These are phyloP conservation scores for Lupinus albus DNA, from an alignment of 306 rosid species.

Conservation along the genomic window DNA sequence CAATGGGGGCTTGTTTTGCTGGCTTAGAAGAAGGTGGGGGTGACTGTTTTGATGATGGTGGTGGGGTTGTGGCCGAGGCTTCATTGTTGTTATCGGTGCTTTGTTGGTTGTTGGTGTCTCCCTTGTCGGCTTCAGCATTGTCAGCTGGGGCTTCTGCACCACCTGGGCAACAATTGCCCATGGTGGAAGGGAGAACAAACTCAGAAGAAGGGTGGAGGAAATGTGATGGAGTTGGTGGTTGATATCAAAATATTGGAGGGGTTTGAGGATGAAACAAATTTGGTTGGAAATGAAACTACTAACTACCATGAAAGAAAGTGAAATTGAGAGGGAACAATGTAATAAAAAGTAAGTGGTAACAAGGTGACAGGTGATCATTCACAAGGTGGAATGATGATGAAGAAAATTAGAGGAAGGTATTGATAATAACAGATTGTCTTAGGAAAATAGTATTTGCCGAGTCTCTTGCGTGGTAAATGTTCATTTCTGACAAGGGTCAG, in stretches of 20 bases:
- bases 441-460: constrained; percentile 41
- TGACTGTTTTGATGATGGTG: constrained; percentile 39
- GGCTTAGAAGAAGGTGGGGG: constrained; percentile 44
- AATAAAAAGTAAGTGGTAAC: constrained; percentile 36
- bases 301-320: constrained; percentile 10
- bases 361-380: constrained; percentile 30
- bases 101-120: constrained; percentile 35
- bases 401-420: constrained; percentile 40
- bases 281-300: constrained; percentile 31
- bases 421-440: constrained; percentile 65
- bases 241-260: constrained; percentile 31
- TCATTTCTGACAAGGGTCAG: constrained; percentile 41
- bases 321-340: constrained; percentile 11
- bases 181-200: constrained; percentile 48
- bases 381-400: constrained; percentile 59
- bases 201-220: neutral
- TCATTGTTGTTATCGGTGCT: neutral
- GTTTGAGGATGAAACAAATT: constrained; percentile 51
- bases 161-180: constrained; percentile 98
- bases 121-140: constrained; percentile 28
- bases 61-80: constrained; percentile 31
- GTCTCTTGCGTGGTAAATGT: constrained; percentile 18
- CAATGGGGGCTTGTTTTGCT: constrained; percentile 47
- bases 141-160: constrained; percentile 46
- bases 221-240: neutral